Conservation (phyloP, 345 rosid species). For the Mangifera indica region DNA sequence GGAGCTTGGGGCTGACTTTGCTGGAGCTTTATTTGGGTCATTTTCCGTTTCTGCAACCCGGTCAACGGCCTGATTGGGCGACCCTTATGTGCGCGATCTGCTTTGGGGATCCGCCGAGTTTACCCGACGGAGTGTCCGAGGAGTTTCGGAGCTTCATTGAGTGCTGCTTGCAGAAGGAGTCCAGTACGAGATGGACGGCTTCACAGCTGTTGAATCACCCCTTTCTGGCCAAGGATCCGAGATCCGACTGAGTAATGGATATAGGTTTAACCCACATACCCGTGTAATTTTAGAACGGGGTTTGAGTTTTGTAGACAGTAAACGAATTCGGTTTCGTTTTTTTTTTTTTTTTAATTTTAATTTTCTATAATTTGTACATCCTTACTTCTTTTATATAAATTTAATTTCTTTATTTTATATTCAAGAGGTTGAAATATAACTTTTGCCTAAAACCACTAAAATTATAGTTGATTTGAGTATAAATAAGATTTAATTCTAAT, state of each 20-base stretch:
- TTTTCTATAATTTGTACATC: neutral
- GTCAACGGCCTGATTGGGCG: conserved; percentile 89
- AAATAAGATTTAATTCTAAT: too few relatives aligned
- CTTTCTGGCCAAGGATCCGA: conserved; percentile 39
- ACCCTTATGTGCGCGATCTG: conserved; percentile 90
- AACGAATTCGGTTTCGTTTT: neutral
- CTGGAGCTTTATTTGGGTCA: conserved; percentile 77
- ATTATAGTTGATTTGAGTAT: too few relatives aligned
- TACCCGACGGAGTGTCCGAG: conserved; percentile 56
- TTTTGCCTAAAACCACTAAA: too few relatives aligned
- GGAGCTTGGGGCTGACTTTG: conserved; percentile 85
- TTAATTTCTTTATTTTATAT: too few relatives aligned
- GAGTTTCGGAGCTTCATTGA: conserved; percentile 67
- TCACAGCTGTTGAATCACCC: conserved; percentile 65
- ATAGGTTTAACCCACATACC: neutral
- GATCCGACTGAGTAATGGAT: conserved; percentile 11
- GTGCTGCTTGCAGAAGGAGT: conserved; percentile 79
- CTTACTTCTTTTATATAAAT: neutral
- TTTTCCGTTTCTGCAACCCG: conserved; percentile 62
- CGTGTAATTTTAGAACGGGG: neutral
- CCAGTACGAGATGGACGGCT: conserved; percentile 70
- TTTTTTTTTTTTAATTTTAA: too few relatives aligned
- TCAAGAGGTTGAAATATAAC: too few relatives aligned
- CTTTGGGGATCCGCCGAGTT: conserved; percentile 72
- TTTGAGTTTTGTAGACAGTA: neutral